Evolutionary conservation across 202 grass and related monocot species (phyloP).

Genomic region (Brachypodium distachyon): DNA sequence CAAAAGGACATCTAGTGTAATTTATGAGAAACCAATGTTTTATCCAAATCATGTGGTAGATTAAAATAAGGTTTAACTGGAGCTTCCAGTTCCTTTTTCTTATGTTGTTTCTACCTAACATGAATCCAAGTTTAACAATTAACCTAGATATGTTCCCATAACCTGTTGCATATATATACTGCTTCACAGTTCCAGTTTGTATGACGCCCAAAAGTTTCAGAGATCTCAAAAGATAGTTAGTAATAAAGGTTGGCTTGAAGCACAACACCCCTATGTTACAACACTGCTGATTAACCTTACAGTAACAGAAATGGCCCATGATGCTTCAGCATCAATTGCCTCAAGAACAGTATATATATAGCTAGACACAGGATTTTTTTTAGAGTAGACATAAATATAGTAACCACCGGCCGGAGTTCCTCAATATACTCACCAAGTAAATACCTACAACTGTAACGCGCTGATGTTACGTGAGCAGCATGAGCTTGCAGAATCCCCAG

Average conservation of each 20-base stretch:
- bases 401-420: neutral
- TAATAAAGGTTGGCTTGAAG: conserved; percentile 38
- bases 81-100: no score
- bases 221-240: neutral
- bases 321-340: neutral
- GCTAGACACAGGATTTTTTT: neutral
- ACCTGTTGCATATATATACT: neutral
- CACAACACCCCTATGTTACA: conserved; percentile 41
- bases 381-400: neutral
- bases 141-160: neutral
- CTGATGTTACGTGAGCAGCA: conserved; percentile 27
- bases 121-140: neutral
- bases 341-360: neutral
- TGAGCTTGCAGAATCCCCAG: conserved; percentile 29
- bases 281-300: neutral
- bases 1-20: no score
- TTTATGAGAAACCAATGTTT: no score
- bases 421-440: conserved; percentile 14
- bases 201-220: neutral
- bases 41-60: no score
- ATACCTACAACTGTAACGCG: conserved; percentile 22
- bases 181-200: conserved; percentile 4
- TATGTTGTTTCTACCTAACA: no score
- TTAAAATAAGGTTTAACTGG: no score
- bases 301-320: neutral